Evolutionary conservation across 257 asterid species (phyloP).

Genomic region (Petunia secreta): DNA sequence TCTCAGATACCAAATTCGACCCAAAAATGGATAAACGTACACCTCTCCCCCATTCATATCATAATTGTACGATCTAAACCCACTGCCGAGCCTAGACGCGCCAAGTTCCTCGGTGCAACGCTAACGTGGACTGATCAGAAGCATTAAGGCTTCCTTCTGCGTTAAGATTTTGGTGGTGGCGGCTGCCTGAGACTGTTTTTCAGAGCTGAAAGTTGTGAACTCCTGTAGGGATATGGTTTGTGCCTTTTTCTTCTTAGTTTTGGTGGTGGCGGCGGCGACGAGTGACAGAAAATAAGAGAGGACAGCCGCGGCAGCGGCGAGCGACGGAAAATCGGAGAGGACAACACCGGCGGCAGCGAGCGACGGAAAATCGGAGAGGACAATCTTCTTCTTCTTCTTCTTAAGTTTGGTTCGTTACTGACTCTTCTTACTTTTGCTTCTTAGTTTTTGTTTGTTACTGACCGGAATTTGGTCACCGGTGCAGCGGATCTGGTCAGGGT

Average conservation of each 20-base stretch:
- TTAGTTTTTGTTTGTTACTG: no score
- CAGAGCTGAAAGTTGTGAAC: constrained; percentile 45
- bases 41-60: constrained; percentile 19
- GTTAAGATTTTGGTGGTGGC: constrained; percentile 45
- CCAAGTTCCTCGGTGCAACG: constrained; percentile 81
- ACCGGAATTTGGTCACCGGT: no score
- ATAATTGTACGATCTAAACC: constrained; percentile 68
- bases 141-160: constrained; percentile 49
- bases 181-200: constrained; percentile 41
- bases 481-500: no score
- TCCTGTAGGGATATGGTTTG: constrained; percentile 62
- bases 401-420: no score
- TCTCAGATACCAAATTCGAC: no score
- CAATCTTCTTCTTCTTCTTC: no score
- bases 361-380: no score
- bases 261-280: constrained; percentile 56
- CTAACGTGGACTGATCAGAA: constrained; percentile 83
- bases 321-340: no score
- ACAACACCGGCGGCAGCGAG: no score
- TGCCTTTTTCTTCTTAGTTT: constrained; percentile 69
- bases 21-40: no score
- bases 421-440: no score
- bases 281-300: constrained; percentile 66
- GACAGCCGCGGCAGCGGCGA: constrained; percentile 25
- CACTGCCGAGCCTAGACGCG: constrained; percentile 60